Conservation (phyloP, 805 yeast genomes). For the Metschnikowia reukaufii region DNA sequence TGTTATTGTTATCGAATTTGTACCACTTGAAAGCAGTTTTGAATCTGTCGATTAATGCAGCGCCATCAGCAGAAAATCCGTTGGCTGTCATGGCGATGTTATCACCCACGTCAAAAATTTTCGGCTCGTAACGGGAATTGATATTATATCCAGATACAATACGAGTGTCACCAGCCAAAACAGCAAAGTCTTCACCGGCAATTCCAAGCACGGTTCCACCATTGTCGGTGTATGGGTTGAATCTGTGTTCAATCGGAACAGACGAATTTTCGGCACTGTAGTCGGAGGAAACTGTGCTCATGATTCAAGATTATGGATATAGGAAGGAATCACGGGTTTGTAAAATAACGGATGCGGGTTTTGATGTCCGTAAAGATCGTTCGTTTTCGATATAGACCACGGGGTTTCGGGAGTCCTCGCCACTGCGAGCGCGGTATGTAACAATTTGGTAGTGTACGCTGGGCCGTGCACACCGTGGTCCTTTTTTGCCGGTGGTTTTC, state of each 20-base stretch:
- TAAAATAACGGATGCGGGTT: background rate
- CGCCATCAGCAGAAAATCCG: slow-evolving; percentile 96
- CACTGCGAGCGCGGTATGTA: slow-evolving; percentile 4
- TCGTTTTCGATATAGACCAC: background rate
- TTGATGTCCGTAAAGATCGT: background rate
- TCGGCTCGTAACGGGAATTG: slow-evolving; percentile 89
- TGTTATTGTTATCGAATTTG: slow-evolving; percentile 78
- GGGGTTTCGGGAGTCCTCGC: background rate
- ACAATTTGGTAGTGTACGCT: slow-evolving; percentile 7
- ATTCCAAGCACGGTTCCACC: slow-evolving; percentile 98
- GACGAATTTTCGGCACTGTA: slow-evolving; percentile 19
- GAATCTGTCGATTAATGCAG: slow-evolving; percentile 76
- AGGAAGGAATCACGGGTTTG: background rate
- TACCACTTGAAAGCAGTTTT: slow-evolving; percentile 80
- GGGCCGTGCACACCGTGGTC: background rate
- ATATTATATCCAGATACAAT: slow-evolving; percentile 92
- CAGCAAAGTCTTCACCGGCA: slow-evolving; percentile 97
- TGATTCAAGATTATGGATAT: background rate
- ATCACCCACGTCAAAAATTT: slow-evolving; percentile 87
- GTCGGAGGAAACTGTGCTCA: slow-evolving; percentile 23
- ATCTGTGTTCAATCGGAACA: slow-evolving; percentile 83
- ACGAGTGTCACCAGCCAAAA: slow-evolving; percentile 98
- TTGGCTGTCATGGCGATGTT: slow-evolving; percentile 84
- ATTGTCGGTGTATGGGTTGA: slow-evolving; percentile 90
- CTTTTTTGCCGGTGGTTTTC: too few relatives aligned